A percentile compares a stretch with the other conserved stretches of the same genome.
Evolutionary conservation across 2,329 filamentous ascomycete genomes (phyloP).

Genomic region (Hypoxylon sp.): DNA sequence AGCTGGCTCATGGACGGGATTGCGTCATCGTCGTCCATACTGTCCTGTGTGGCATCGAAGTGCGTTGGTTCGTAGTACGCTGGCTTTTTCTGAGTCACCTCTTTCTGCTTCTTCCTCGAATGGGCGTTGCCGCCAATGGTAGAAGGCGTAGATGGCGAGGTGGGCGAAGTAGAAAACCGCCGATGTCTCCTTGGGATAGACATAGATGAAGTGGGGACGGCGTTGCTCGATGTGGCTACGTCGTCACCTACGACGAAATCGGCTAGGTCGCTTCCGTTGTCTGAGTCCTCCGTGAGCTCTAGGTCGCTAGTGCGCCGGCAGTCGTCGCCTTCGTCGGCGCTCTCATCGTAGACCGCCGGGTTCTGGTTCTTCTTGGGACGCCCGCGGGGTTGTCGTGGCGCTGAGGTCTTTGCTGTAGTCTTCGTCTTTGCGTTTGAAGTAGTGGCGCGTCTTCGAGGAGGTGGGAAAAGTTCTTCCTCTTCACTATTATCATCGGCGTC

Average conservation of each 20-base stretch:
- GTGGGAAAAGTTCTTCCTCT: conserved; percentile 30
- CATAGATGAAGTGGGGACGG: conserved; percentile 49
- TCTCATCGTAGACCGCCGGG: conserved; percentile 52
- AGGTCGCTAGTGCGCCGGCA: conserved; percentile 57
- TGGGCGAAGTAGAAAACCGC: conserved; percentile 49
- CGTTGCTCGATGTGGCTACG: conserved; percentile 51
- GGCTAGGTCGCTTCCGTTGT: conserved; percentile 53
- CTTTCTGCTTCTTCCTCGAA: conserved; percentile 15
- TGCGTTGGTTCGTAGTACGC: conserved; percentile 46
- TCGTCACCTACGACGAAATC: conserved; percentile 55
- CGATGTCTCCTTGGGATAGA: conserved; percentile 33
- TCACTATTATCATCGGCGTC: conserved; percentile 22
- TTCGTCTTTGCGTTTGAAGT: conserved; percentile 18
- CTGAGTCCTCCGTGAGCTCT: conserved; percentile 56
- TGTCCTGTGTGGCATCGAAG: conserved; percentile 47
- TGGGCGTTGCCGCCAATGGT: conserved; percentile 4
- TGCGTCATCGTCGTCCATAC: conserved; percentile 43
- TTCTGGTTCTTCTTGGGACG: conserved; percentile 42
- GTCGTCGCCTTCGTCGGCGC: conserved; percentile 55
- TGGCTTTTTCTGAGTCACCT: conserved; percentile 30
- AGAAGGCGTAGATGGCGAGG: conserved; percentile 45
- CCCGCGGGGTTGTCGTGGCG: conserved; percentile 33
- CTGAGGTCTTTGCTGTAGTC: conserved; percentile 30
- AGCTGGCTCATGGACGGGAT: conserved; percentile 54
- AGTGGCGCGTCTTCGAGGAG: conserved; percentile 35